Evolutionary conservation across 2,329 filamentous ascomycete species (phyloP), one percentile per base, ranked within the genome.

Genomic region (Aspergillus sp.): DNA sequence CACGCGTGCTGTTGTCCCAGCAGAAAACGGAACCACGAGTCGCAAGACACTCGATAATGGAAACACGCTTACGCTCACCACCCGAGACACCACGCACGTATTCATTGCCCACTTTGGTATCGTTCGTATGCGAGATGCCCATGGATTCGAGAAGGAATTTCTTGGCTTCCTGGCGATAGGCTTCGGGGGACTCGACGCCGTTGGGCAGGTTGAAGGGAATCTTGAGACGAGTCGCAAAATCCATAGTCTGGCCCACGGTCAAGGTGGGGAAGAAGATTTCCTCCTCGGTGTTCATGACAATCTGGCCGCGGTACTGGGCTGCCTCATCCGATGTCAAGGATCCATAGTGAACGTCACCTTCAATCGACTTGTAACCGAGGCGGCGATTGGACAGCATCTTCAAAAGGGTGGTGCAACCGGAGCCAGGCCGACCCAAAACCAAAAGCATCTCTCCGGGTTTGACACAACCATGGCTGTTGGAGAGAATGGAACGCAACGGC

Each of bases 401-500:
- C 49, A 92, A 79, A 15, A 92, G 80, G 0, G 88, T 89, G 0
- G 88, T 90, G 71, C 89, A 92, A 36, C 88, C 88, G 2, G 86
- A 82, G 0, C 88, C 89, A 0, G 89, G 88, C 1, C 88, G 81
- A 3, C 89, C 89, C 0, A 91, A 78, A 0, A 91, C 88, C 0
- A 90, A 77, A 1, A 90, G 75, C 88, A 90, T 90, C 73, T 90
- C 88, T 19, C 88, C 89, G 0, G 88, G 88, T 71, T 88, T 87
- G 54, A 91, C 85, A 65, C 87, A 90, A 10, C 89, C 89, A 70
- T 87, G 84, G 59, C 83, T 85, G 66, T 85, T 81, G 56, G 89
- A 82, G 21, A 92, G 75, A 49, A 92, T 87, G 0, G 85, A 88
- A 63, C 84, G 84, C 19, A 88, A 73, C 0, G 88, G 85, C 0